Base-by-base conservation (phyloP, 305 asterid species). In the Petunia hybrid region DNA sequence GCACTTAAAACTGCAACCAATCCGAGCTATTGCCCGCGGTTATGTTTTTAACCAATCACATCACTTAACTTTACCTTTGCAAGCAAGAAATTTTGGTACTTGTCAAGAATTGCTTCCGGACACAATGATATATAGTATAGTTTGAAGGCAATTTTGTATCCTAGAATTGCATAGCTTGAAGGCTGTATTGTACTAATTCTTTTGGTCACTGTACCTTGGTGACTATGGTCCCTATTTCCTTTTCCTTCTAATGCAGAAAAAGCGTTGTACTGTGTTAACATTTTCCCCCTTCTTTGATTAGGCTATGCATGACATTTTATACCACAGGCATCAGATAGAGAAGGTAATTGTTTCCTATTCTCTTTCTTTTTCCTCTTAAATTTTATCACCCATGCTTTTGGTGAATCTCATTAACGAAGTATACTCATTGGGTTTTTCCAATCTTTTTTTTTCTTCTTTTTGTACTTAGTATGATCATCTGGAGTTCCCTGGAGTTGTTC, bases 401-500 rank as follows among this genome's bases (percentile, higher is more conserved):
- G 77, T 73, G 84, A 53, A 64, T 51, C 82, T 41, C 36, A 60
- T 64, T 45, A 8, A 22, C 3, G 1, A 22, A 45, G 42, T 38
- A 68, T 63, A 59, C 63, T 77, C 16, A 48, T 5, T 40, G 38
- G 31, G 59, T 43, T 81, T 77, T 82, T 84, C 48, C 31, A 22
- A 22, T 76, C 9, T 36, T 38, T 66, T 5, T 4, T 12, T 68
- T 45, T 76, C 56, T 42, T 45, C n/a, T 83, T 45, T 69, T 78
- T 76, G 69, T 81, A 77, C 53, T 8, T 91, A 96, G 98, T 96
- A 94, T 82, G 99, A 96, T 89, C 99, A 96, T 89, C 90, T 94
- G 90, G 98, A 94, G 60, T 96, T 94, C 84, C 94, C 98, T 16
- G 99, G 99, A 85, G 98, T 94, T 68, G 98, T 96, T 84, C 97